These are phyloP conservation scores for Trichothecium sympodiale DNA, from an alignment of 2,329 filamentous ascomycete genomes.

Conservation along the genomic window DNA sequence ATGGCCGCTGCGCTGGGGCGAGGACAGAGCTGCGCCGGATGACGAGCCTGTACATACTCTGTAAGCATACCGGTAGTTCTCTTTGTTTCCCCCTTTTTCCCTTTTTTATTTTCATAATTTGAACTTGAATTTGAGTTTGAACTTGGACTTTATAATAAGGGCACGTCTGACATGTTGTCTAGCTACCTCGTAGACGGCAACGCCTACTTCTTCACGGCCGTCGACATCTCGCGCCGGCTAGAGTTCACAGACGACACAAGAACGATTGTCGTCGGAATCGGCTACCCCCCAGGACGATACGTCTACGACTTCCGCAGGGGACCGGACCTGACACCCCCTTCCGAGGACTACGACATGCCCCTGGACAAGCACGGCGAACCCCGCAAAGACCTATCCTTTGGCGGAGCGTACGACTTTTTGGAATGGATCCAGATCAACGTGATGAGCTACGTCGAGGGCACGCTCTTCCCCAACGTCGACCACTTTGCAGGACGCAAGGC, in stretches of 20 bases:
- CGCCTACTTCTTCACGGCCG: conserved; percentile 21
- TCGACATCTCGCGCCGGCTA: conserved; percentile 16
- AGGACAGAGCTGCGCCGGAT: conserved; percentile 10
- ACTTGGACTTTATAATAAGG: too few relatives aligned
- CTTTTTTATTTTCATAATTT: too few relatives aligned
- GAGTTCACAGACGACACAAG: conserved; percentile 14
- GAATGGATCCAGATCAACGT: conserved; percentile 28
- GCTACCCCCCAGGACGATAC: conserved; percentile 16
- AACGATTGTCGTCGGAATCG: conserved; percentile 19
- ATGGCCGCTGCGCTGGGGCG: conserved; percentile 16
- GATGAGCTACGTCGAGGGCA: conserved; percentile 18
- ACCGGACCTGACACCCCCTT: conserved; percentile 18
- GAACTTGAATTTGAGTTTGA: too few relatives aligned
- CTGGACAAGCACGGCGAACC: conserved; percentile 13
- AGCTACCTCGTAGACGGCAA: conserved; percentile 24
- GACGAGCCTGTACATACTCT: background rate
- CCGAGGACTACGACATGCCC: conserved; percentile 13
- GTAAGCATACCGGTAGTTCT: too few relatives aligned
- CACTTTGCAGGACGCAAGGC: conserved; percentile 26
- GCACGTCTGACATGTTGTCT: too few relatives aligned
- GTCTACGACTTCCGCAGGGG: conserved; percentile 18
- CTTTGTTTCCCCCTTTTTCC: too few relatives aligned
- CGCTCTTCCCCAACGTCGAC: conserved; percentile 12
- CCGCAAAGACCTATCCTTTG: conserved; percentile 16
- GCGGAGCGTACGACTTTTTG: conserved; percentile 33